Base-by-base conservation (phyloP, 805 yeast species). In the Lachancea cidri region DNA sequence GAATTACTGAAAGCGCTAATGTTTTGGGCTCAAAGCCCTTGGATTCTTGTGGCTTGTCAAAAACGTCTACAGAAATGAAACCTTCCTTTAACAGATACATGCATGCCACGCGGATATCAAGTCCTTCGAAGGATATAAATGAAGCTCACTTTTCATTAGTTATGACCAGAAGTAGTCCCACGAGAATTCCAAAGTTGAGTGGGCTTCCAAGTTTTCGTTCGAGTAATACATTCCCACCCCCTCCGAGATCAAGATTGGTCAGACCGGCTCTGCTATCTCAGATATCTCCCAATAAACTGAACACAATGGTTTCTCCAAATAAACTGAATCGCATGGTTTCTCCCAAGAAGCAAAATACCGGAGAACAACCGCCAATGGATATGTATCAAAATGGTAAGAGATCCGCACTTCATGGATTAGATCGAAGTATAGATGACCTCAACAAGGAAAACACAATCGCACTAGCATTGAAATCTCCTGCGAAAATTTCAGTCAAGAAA, bases 201-300 rank as follows among this genome's bases (percentile, higher is more conserved):
- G 32, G 6, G n/a, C 16, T 29, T 14, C 16, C 51, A 49, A 33
- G 20, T 43, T 24, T 34, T 33, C 24, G 35, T 8, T 14, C 37
- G n/a, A 39, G 38, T 22, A 17, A 33, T 11, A 39, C 43, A 19
- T 39, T 33, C 15, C 42, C 42, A 13, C 40, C 39, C 19, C 36
- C 39, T 13, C 39, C 17, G 22, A 32, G 29, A 29, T 17, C 14
- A 36, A 35, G 18, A 35, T 36, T 35, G 48, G 41, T 49, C 8
- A 44, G 47, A 11, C 60, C 64, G 5, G 52, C 55, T 3, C 45
- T 55, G 34, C 38, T 59, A 17, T 54, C 54, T 36, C 59, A 57
- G 15, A 22, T 58, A 3, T 45, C 53, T 14, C 36, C 47, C 3
- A 58, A 46, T 29, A 54, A 39, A 20, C 32, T 53, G 27, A 51